Evolutionary conservation across 306 rosid species (phyloP), one percentile per base, ranked within the genome.

Genomic region (Cercis canadensis): DNA sequence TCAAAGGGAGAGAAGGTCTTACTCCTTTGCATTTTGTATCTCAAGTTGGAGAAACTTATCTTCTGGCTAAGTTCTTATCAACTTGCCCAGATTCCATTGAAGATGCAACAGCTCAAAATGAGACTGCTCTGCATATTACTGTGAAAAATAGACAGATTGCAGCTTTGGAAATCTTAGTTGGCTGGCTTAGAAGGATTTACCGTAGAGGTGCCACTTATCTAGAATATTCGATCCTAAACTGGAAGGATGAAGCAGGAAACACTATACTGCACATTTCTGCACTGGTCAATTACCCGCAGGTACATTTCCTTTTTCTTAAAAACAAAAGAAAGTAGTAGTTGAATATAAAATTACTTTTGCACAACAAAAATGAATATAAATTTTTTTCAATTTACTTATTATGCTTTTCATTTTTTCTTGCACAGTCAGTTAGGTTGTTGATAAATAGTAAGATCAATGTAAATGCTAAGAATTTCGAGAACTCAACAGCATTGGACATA

Each of bases 91-190:
- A 75, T 36, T 69, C 77, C 5, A 69, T 78, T 9, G 13, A 64
- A 32, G 83, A 58, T 63, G 58, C 59, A 31, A 78, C 70, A 2
- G 37, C 54, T 13, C 72, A 18, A 11, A 61, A 65, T 14, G 84
- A 83, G 44, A 78, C 73, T 21, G 83, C 78, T n/a, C 32, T 82
- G 7, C 87, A 82, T 56, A 24, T 78, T 46, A 78, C 83, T 7
- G 43, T 67, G 10, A 76, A 16, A 6, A 12, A 19, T 31, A 6
- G n/a, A 51, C 37, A 21, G n/a, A 7, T 18, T 0, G 64, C 39
- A 1, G 75, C 75, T 12, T 34, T 75, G 2, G 11, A 71, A 31
- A 29, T 71, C 34, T 17, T 81, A 8, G 1, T 75, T 41, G 67
- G 62, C 0, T 70, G 77, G 78, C 78, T 81, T 52, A 0, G 11